Conservation (phyloP, 768 basidiomycete genomes). For the Mycena vitilis region DNA sequence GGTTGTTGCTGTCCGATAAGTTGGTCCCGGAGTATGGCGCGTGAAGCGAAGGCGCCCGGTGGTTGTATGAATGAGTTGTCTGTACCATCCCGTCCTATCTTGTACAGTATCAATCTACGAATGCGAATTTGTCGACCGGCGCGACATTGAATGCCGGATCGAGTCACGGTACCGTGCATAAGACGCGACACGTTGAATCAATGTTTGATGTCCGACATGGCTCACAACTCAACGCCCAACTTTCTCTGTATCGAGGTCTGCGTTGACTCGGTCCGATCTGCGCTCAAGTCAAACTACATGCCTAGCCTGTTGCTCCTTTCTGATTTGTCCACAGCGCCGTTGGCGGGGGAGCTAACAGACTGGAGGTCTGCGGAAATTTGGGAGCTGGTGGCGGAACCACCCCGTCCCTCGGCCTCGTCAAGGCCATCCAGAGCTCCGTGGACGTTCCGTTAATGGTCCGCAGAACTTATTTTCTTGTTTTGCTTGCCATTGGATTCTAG, state of each 20-base stretch:
- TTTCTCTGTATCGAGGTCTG: slow-evolving; percentile 67
- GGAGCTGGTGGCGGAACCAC: slow-evolving; percentile 85
- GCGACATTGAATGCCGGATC: too few species aligned
- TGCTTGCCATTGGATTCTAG: slow-evolving; percentile 19
- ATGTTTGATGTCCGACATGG: neutral
- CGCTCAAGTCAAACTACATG: slow-evolving; percentile 62
- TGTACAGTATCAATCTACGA: too few species aligned
- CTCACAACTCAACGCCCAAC: too few species aligned
- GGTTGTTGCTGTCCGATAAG: neutral
- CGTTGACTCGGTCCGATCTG: slow-evolving; percentile 81
- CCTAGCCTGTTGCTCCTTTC: slow-evolving; percentile 1
- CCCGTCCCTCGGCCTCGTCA: slow-evolving; percentile 81
- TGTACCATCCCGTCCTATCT: neutral
- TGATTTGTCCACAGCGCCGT: slow-evolving; percentile 63
- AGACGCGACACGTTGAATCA: neutral
- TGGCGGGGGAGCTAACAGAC: slow-evolving; percentile 76
- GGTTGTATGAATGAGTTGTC: neutral
- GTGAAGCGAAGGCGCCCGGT: neutral
- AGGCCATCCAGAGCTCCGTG: slow-evolving; percentile 60
- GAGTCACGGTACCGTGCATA: slow-evolving; percentile 16
- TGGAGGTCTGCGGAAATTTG: slow-evolving; percentile 82
- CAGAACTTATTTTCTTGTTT: slow-evolving; percentile 2
- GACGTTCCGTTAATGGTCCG: slow-evolving; percentile 76
- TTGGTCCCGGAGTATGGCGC: slow-evolving; percentile 4
- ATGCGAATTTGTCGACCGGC: too few species aligned